Conservation (phyloP, 1,139 yeast genomes). For the Taphrina pruni region DNA sequence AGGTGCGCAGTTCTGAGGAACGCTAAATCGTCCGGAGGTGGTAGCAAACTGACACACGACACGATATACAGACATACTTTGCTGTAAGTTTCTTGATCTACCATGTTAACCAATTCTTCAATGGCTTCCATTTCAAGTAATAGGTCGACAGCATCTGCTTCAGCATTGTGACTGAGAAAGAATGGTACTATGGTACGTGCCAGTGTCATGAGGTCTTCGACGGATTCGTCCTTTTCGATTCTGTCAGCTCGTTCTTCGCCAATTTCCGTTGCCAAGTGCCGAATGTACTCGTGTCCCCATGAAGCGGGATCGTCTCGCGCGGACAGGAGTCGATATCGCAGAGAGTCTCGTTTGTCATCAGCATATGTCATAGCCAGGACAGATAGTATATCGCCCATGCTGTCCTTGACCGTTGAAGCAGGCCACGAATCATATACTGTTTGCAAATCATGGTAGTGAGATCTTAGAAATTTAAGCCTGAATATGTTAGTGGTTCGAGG, state of each 20-base stretch:
- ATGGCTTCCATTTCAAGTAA: constrained; percentile 86
- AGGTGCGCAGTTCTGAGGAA: constrained; percentile 90
- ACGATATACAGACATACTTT: constrained; percentile 89
- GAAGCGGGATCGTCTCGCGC: constrained; percentile 65
- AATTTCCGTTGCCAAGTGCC: constrained; percentile 92
- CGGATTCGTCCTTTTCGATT: constrained; percentile 56
- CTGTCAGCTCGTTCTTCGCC: constrained; percentile 78
- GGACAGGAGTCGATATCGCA: constrained; percentile 78
- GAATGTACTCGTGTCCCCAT: constrained; percentile 98
- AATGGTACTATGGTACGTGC: constrained; percentile 84
- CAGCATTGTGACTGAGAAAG: constrained; percentile 93
- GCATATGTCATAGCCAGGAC: constrained; percentile 95
- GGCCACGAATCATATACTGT: constrained; percentile 74
- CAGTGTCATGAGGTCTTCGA: constrained; percentile 63
- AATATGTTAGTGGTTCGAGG: background rate
- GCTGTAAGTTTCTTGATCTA: constrained; percentile 80
- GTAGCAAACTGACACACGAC: constrained; percentile 91
- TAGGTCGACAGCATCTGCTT: constrained; percentile 96
- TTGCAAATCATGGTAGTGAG: constrained; percentile 74
- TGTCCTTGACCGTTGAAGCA: constrained; percentile 46
- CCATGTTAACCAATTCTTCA: constrained; percentile 79
- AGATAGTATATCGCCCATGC: constrained; percentile 82
- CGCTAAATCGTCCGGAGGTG: constrained; percentile 90
- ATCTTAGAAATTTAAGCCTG: constrained; percentile 81
- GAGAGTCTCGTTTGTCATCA: constrained; percentile 77